Evolutionary conservation across 2,329 filamentous ascomycete species (phyloP).

Genomic region (Sporothrix brunneoviolacea): DNA sequence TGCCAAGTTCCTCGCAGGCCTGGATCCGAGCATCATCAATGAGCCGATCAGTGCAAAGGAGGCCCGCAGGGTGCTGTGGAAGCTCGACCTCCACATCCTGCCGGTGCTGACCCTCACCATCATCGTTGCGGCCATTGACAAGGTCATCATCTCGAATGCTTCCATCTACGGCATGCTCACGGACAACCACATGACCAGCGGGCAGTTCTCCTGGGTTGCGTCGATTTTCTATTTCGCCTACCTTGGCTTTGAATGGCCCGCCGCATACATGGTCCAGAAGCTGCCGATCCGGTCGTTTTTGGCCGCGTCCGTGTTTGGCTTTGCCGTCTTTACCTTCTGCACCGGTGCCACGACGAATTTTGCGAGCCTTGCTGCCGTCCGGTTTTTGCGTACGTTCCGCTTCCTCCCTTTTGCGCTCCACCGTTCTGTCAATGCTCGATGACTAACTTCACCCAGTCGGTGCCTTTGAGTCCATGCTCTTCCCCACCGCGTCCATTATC

Average conservation of each 20-base stretch:
- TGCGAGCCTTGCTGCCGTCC: conserved; percentile 32
- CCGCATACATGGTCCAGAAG: conserved; percentile 8
- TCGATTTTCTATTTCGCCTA: conserved; percentile 29
- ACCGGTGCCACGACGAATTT: conserved; percentile 50
- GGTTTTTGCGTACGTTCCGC: not conserved
- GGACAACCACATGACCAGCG: conserved; percentile 17
- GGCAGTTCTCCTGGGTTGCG: conserved; percentile 25
- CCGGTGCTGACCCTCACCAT: conserved; percentile 3
- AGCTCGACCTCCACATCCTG: conserved; percentile 8
- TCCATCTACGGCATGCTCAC: conserved; percentile 12
- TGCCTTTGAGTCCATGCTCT: conserved; percentile 54
- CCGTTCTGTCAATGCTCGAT: conserved; percentile 26
- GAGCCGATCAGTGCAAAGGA: conserved; percentile 9
- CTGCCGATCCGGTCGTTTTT: conserved; percentile 54
- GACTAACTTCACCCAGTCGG: conserved; percentile 44
- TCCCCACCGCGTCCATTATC: conserved; percentile 54
- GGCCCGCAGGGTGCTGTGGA: conserved; percentile 5
- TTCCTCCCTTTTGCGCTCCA: conserved; percentile 29
- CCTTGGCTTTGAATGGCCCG: conserved; percentile 20
- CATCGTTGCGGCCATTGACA: conserved; percentile 10
- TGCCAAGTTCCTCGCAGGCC: conserved; percentile 1
- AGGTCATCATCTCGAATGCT: conserved; percentile 10
- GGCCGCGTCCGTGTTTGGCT: conserved; percentile 50
- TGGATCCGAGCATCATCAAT: not conserved
- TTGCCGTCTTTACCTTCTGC: conserved; percentile 50